Percentiles rank a stretch among this genome's conserved stretches.
Conservation (phyloP, 2,329 filamentous ascomycete genomes). For the Dothidotthia symphoricarpi region DNA sequence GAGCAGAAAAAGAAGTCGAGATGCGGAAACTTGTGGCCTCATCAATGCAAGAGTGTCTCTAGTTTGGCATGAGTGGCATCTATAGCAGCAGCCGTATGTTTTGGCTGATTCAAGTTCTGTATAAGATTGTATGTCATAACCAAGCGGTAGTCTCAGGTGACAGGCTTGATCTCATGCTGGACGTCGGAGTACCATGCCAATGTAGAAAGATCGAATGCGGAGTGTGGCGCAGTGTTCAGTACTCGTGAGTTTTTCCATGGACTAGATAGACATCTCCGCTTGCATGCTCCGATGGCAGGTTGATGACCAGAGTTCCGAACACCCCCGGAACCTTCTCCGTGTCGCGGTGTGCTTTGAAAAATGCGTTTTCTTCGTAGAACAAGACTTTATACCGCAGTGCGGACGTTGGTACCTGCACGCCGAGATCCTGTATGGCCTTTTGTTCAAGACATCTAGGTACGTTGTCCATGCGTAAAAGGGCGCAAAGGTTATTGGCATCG, state of each 20-base stretch:
- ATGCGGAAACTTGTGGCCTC: slow-evolving; percentile 3
- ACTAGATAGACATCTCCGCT: slow-evolving; percentile 49
- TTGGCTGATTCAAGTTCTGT: slow-evolving; percentile 15
- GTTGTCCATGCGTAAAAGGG: slow-evolving; percentile 21
- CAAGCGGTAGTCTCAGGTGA: slow-evolving; percentile 51
- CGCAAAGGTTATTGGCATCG: too few species aligned
- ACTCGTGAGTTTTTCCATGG: slow-evolving; percentile 34
- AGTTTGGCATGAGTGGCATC: slow-evolving; percentile 5
- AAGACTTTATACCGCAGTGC: slow-evolving; percentile 30
- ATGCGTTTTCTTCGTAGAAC: slow-evolving; percentile 52
- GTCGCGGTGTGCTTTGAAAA: slow-evolving; percentile 51
- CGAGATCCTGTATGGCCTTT: slow-evolving; percentile 10
- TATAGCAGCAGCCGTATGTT: slow-evolving; percentile 10
- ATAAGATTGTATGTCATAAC: slow-evolving; percentile 57
- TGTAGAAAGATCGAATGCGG: slow-evolving; percentile 18
- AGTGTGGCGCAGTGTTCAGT: slow-evolving; percentile 12
- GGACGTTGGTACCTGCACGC: slow-evolving; percentile 9
- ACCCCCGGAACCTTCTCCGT: slow-evolving; percentile 50
- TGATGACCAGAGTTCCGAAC: slow-evolving; percentile 53
- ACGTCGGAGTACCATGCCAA: slow-evolving; percentile 55
- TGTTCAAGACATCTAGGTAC: slow-evolving; percentile 13
- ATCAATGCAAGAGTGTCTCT: slow-evolving; percentile 5
- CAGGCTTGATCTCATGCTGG: slow-evolving; percentile 48
- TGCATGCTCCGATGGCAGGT: slow-evolving; percentile 49
- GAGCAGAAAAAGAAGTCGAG: slow-evolving; percentile 17